Evolutionary conservation across 1,284 basidiomycete species (phyloP).

Genomic region (Marasmius oreades): DNA sequence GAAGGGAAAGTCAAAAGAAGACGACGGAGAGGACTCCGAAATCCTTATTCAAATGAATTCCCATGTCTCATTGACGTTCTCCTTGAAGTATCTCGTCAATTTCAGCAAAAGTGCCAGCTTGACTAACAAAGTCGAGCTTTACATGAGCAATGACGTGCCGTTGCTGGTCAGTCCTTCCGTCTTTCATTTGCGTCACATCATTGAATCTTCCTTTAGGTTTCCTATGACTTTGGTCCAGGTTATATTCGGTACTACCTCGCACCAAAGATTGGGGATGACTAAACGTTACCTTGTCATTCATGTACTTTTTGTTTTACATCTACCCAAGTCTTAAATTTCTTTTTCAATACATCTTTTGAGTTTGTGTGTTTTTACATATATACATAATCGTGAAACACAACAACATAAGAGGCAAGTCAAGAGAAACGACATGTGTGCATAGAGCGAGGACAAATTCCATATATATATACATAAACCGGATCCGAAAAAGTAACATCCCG

Average conservation of each 20-base stretch:
- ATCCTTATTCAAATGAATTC: constrained; percentile 85
- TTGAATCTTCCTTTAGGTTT: constrained; percentile 49
- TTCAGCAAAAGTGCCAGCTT: constrained; percentile 92
- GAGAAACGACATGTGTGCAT: neutral
- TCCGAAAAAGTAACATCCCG: neutral
- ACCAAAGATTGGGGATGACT: constrained; percentile 86
- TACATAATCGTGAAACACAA: neutral
- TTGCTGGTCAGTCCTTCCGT: constrained; percentile 57
- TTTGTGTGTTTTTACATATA: neutral
- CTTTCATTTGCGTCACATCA: neutral
- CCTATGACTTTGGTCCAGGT: constrained; percentile 83
- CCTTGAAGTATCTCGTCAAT: constrained; percentile 95
- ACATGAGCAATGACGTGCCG: constrained; percentile 91
- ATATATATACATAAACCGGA: neutral
- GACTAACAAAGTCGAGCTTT: constrained; percentile 70
- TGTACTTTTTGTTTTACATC: neutral
- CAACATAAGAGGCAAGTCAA: neutral
- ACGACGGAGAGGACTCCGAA: constrained; percentile 48
- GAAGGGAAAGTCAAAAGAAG: constrained; percentile 50
- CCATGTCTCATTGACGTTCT: constrained; percentile 93
- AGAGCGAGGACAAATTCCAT: no score
- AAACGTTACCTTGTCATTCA: constrained; percentile 9
- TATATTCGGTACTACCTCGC: constrained; percentile 85
- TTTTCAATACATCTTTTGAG: neutral
- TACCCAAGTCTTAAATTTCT: neutral